Evolutionary conservation across 768 basidiomycete species (phyloP).

Genomic region (Suillus plorans): DNA sequence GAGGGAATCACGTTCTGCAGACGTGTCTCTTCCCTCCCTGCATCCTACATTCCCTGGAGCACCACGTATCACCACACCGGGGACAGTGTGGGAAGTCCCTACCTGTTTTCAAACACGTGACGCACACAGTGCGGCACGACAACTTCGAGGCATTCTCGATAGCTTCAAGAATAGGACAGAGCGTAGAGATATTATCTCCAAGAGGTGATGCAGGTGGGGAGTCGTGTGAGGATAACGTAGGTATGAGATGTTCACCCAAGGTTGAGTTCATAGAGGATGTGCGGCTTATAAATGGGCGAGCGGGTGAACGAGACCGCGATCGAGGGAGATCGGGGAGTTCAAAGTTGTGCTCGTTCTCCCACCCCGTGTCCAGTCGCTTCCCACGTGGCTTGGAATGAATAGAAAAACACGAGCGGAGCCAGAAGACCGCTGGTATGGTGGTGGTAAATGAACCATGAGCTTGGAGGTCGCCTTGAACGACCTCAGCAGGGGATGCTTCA

Average conservation of each 20-base stretch:
- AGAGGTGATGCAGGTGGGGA: conserved; percentile 21
- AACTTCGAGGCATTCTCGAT: conserved; percentile 55
- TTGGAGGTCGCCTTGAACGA: conserved; percentile 23
- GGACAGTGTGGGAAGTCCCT: conserved; percentile 61
- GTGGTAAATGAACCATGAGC: conserved; percentile 42
- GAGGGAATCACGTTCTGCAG: conserved; percentile 28
- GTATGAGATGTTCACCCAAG: conserved; percentile 13
- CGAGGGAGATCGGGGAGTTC: conserved; percentile 31
- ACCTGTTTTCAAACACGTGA: conserved; percentile 53
- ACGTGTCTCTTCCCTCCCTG: conserved; percentile 51
- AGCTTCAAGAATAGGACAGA: conserved; percentile 48
- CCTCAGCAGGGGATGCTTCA: conserved; percentile 22
- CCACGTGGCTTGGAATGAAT: conserved; percentile 6
- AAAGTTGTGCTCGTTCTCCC: conserved; percentile 12
- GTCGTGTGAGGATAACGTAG: conserved; percentile 7
- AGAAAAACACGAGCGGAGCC: conserved; percentile 27
- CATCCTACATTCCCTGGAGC: conserved; percentile 60
- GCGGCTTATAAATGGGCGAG: conserved; percentile 44
- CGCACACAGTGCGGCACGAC: conserved; percentile 42
- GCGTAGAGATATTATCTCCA: conserved; percentile 12
- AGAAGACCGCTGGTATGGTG: conserved; percentile 32
- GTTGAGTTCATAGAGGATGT: conserved; percentile 32
- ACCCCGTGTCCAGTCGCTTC: conserved; percentile 4
- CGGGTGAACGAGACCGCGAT: conserved; percentile 19
- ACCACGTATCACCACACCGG: conserved; percentile 61